Conservation (phyloP, 179 eudicot genomes). For the Nepenthes alata region DNA sequence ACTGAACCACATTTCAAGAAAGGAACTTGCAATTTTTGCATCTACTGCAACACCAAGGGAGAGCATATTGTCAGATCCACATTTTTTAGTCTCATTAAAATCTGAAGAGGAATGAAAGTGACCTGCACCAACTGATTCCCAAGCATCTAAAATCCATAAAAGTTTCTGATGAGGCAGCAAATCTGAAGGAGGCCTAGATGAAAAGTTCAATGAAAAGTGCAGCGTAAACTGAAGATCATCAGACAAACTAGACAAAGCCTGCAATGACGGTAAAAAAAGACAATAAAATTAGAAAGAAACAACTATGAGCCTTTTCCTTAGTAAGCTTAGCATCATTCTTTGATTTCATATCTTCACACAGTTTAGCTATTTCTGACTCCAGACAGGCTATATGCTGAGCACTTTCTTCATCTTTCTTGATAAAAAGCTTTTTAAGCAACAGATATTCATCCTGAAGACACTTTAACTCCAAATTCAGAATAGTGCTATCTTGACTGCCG, state of each 20-base stretch:
- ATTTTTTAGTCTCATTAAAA: not conserved
- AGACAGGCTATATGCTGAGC: too few species aligned
- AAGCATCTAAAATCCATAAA: slow-evolving; percentile 57
- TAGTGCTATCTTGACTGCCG: too few species aligned
- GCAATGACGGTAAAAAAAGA: slow-evolving; percentile 12
- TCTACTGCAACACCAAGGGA: slow-evolving; percentile 25
- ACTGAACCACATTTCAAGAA: slow-evolving; percentile 77
- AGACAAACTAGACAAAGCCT: slow-evolving; percentile 38
- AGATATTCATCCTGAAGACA: too few species aligned
- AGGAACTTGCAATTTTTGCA: slow-evolving; percentile 37
- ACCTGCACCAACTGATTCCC: slow-evolving; percentile 46
- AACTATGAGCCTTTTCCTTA: too few species aligned
- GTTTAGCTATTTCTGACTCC: too few species aligned
- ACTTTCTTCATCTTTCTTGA: too few species aligned
- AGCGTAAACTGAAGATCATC: slow-evolving; percentile 30
- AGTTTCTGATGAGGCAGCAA: slow-evolving; percentile 64
- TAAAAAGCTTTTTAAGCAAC: too few species aligned
- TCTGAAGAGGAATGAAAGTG: slow-evolving; percentile 5
- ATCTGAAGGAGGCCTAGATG: slow-evolving; percentile 70
- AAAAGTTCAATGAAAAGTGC: slow-evolving; percentile 36
- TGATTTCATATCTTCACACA: not conserved
- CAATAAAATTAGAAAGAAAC: not conserved
- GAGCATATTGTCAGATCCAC: not conserved
- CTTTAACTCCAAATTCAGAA: too few species aligned
- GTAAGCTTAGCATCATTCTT: too few species aligned